A percentile compares a stretch with the other conserved stretches of the same genome.
Evolutionary conservation across 495 filamentous ascomycete species (phyloP).

Genomic region (Aspergillus indologenus): DNA sequence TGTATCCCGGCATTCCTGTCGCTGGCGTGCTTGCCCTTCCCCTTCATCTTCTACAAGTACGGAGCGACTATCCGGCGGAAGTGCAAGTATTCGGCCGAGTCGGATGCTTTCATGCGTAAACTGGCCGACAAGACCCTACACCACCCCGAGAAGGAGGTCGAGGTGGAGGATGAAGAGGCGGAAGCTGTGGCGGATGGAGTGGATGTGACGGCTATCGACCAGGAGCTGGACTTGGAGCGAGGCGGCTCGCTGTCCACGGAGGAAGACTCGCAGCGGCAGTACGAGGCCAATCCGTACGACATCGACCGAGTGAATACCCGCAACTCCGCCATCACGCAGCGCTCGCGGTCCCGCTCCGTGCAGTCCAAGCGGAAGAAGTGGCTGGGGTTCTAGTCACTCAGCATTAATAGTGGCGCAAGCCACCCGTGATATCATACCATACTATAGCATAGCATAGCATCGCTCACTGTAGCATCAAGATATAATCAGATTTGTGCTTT

Average conservation of each 20-base stretch:
- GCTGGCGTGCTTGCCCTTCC: conserved; percentile 64
- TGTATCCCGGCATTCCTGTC: conserved; percentile 66
- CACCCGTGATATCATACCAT: not conserved
- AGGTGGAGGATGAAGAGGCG: conserved; percentile 4
- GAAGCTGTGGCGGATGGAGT: not conserved
- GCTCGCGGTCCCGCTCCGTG: conserved; percentile 13
- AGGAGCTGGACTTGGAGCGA: not conserved
- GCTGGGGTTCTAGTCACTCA: conserved; percentile 11
- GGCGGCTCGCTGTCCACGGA: conserved; percentile 8
- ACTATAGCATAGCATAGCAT: not conserved
- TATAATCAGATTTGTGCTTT: not conserved
- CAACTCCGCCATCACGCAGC: conserved; percentile 26
- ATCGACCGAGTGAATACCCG: conserved; percentile 31
- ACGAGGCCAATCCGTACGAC: conserved; percentile 28
- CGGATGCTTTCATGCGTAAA: conserved; percentile 20
- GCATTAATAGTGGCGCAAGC: not conserved
- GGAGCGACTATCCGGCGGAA: conserved; percentile 54
- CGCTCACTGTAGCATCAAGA: not conserved
- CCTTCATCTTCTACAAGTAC: conserved; percentile 65
- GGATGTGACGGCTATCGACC: not conserved
- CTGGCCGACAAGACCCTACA: conserved; percentile 17
- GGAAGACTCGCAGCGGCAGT: conserved; percentile 13
- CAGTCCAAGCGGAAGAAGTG: conserved; percentile 4
- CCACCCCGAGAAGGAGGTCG: conserved; percentile 2
- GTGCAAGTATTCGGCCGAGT: conserved; percentile 63